These are phyloP conservation scores for Alnus glutinosa DNA, from an alignment of 306 rosid species.

Conservation along the genomic window DNA sequence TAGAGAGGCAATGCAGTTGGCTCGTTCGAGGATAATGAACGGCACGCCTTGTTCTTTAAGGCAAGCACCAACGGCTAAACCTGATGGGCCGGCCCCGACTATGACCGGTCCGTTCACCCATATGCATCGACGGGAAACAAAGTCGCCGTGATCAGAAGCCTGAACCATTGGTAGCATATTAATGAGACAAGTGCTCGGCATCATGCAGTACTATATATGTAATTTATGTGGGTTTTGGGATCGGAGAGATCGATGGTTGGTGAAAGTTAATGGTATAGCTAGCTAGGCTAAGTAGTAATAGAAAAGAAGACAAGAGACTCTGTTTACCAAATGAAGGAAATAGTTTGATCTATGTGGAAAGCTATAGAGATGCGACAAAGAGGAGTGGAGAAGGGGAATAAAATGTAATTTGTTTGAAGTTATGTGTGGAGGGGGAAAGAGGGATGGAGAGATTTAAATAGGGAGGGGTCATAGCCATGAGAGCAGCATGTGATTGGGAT, in stretches of 20 bases:
- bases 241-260: not conserved
- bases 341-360: not conserved
- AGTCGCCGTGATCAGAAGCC: conserved; percentile 38
- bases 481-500: conserved; percentile 53
- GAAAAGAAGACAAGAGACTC: not conserved
- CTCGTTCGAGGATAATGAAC: conserved; percentile 67
- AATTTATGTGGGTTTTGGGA: not conserved
- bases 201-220: not conserved
- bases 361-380: not conserved
- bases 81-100: conserved; percentile 93
- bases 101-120: conserved; percentile 88
- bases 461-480: conserved; percentile 15
- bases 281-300: not conserved
- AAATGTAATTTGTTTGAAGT: conserved; percentile 35
- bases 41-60: conserved; percentile 83
- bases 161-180: conserved; percentile 48
- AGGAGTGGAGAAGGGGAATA: conserved; percentile 6
- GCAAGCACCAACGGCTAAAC: conserved; percentile 80
- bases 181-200: conserved; percentile 36
- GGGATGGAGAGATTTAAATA: conserved; percentile 55
- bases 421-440: conserved; percentile 46
- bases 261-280: not conserved
- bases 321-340: conserved; percentile 2
- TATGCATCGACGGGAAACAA: conserved; percentile 52
- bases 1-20: conserved; percentile 84